Conservation (phyloP, 1,139 yeast species). For the Geotrichum reessii region DNA sequence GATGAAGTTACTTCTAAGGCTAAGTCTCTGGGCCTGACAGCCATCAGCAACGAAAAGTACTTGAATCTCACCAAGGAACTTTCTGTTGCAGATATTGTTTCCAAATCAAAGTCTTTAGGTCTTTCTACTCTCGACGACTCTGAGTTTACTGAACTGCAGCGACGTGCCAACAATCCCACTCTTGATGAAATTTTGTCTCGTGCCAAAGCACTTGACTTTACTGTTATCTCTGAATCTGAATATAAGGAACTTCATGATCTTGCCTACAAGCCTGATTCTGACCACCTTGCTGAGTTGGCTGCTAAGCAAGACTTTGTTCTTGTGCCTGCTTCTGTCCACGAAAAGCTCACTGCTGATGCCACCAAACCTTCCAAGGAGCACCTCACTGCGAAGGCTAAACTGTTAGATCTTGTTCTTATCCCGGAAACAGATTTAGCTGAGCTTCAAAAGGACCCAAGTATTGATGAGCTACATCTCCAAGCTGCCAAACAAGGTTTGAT, state of each 20-base stretch:
- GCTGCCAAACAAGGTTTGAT: constrained; percentile 32
- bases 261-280: constrained; percentile 14
- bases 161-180: constrained; percentile 19
- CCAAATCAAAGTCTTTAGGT: constrained; percentile 24
- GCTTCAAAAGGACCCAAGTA: constrained; percentile 22
- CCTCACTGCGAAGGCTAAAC: constrained; percentile 22
- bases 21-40: constrained; percentile 28
- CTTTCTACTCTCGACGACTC: constrained; percentile 31
- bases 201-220: not conserved
- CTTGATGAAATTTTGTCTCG: constrained; percentile 13
- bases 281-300: constrained; percentile 22
- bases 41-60: constrained; percentile 29
- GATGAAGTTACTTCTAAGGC: constrained; percentile 33
- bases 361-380: constrained; percentile 32
- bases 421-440: constrained; percentile 1
- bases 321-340: constrained; percentile 8
- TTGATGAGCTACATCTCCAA: constrained; percentile 41
- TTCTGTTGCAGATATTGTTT: constrained; percentile 29
- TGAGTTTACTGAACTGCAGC: constrained; percentile 15
- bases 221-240: constrained; percentile 5
- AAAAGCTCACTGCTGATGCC: constrained; percentile 17
- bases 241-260: not conserved
- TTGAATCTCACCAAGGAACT: constrained; percentile 20
- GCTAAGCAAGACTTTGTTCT: constrained; percentile 9
- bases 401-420: constrained; percentile 13